A percentile compares a stretch with the other conserved stretches of the same genome.
These are phyloP conservation scores for Xenoacremonium recifei DNA, from an alignment of 2,329 filamentous ascomycete genomes.

Conservation along the genomic window DNA sequence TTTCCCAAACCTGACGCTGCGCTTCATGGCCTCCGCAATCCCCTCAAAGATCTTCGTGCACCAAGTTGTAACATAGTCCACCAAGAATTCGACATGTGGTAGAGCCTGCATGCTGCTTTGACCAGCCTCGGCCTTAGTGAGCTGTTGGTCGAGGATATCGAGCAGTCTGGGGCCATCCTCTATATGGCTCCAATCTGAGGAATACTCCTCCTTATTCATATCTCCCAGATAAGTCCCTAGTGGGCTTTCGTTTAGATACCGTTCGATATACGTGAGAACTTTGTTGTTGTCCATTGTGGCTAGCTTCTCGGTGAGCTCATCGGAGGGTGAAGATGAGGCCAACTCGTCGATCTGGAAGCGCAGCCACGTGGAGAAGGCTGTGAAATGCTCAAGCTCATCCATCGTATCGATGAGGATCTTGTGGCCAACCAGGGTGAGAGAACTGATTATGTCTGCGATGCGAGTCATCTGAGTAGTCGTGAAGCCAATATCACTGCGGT, in stretches of 20 bases:
- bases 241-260: conserved; percentile 65
- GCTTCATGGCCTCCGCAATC: conserved; percentile 67
- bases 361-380: conserved; percentile 79
- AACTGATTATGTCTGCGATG: conserved; percentile 69
- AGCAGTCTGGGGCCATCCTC: conserved; percentile 46
- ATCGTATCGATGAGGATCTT: conserved; percentile 69
- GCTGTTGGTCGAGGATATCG: conserved; percentile 48
- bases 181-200: conserved; percentile 42
- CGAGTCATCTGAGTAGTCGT: conserved; percentile 61
- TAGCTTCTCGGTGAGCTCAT: conserved; percentile 77
- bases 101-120: conserved; percentile 50
- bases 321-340: conserved; percentile 56
- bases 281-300: conserved; percentile 70
- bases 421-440: conserved; percentile 72
- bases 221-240: conserved; percentile 60
- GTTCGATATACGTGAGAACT: conserved; percentile 75
- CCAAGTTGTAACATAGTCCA: conserved; percentile 55
- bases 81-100: conserved; percentile 63
- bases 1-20: conserved; percentile 66
- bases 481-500: conserved; percentile 65
- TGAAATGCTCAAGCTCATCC: conserved; percentile 76
- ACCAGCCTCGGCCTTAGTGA: conserved; percentile 45
- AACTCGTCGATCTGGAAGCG: conserved; percentile 79
- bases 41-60: conserved; percentile 62
- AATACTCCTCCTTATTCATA: conserved; percentile 49